These are phyloP conservation scores for Trichoderma hamatum DNA, from an alignment of 2,329 filamentous ascomycete species.

Conservation along the genomic window DNA sequence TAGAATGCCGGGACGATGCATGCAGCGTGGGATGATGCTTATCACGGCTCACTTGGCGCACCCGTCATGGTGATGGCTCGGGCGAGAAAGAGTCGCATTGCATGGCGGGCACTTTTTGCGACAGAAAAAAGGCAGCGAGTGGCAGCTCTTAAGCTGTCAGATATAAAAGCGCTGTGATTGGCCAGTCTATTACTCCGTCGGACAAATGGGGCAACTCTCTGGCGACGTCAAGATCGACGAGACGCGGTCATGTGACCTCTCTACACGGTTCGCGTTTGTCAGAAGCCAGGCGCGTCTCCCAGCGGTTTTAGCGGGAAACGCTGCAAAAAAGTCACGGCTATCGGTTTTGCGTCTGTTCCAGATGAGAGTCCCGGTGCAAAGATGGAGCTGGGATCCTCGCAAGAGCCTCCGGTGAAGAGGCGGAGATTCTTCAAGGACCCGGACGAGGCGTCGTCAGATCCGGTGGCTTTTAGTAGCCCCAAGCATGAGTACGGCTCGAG, in stretches of 20 bases:
- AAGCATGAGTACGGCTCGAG: conserved; percentile 32
- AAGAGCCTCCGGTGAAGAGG: conserved; percentile 52
- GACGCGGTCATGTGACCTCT: conserved; percentile 47
- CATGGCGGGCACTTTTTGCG: conserved; percentile 14
- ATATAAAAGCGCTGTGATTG: conserved; percentile 17
- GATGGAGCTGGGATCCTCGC: conserved; percentile 46
- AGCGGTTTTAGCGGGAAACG: conserved; percentile 31
- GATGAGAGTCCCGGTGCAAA: conserved; percentile 26
- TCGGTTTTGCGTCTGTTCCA: not conserved
- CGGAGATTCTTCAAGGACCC: conserved; percentile 44
- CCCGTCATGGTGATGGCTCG: conserved; percentile 19
- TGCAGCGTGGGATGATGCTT: conserved; percentile 32
- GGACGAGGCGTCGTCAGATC: conserved; percentile 38
- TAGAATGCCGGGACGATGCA: conserved; percentile 45
- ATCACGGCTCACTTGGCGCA: conserved; percentile 13
- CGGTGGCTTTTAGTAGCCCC: conserved; percentile 31
- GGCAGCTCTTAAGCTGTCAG: not conserved
- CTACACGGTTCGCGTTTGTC: conserved; percentile 36
- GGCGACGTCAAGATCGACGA: not conserved
- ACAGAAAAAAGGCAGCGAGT: not conserved
- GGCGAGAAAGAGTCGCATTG: conserved; percentile 16
- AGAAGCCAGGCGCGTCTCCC: conserved; percentile 45
- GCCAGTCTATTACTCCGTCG: conserved; percentile 18
- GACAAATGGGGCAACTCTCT: conserved; percentile 1
- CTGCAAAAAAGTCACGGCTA: not conserved